Evolutionary conservation across 176 grass and related monocot genomes (phyloP).

Genomic region (Oryza glumipatula): DNA sequence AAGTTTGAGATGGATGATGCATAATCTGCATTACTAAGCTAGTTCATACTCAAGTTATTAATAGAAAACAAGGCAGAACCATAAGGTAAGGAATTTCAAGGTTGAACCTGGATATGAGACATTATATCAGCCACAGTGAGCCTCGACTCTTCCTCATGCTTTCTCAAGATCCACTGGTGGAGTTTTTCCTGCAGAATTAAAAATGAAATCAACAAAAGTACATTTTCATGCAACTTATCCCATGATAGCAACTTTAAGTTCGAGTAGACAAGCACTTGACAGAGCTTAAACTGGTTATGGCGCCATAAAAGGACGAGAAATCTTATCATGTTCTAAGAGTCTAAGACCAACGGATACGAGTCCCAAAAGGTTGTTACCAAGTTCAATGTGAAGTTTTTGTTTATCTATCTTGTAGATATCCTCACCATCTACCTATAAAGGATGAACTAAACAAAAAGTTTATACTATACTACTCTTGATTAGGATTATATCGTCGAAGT

Average conservation of each 20-base stretch:
- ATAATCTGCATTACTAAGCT: constrained; percentile 1
- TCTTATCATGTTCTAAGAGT: not conserved
- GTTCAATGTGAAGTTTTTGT: not conserved
- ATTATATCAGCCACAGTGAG: constrained; percentile 77
- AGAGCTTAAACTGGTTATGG: constrained; percentile 1
- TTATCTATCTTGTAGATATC: not conserved
- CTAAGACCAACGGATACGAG: not conserved
- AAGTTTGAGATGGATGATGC: not conserved
- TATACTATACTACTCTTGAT: not conserved
- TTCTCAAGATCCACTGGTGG: constrained; percentile 89
- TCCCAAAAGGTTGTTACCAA: not conserved
- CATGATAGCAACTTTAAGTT: constrained; percentile 7
- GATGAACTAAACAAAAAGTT: not conserved
- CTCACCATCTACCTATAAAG: not conserved
- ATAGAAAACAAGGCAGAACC: not conserved
- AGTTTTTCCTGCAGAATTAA: constrained; percentile 73
- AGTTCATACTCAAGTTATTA: constrained; percentile 22
- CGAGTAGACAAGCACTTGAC: not conserved
- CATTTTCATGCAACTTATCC: constrained; percentile 7
- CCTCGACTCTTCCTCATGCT: constrained; percentile 68
- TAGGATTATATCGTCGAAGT: not conserved
- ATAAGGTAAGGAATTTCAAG: constrained; percentile 10
- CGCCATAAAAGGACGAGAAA: no score
- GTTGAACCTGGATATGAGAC: constrained; percentile 75
- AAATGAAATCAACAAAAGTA: constrained; percentile 33